phyloP scores from a whole-genome alignment of 805 yeast genomes.

The Zygoascus bituminiphila region DNA sequence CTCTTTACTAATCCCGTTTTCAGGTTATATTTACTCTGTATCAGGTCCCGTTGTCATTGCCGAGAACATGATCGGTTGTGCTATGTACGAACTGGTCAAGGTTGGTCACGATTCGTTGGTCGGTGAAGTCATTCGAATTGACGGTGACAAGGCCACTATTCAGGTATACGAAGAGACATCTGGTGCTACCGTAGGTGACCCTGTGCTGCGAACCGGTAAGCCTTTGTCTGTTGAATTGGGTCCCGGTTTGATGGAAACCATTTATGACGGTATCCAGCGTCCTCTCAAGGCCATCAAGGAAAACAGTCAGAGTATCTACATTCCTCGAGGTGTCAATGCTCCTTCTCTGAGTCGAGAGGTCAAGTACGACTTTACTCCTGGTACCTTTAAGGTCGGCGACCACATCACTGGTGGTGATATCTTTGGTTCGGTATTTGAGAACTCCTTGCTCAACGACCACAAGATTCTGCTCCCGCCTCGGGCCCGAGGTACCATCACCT shows the following conservation, averaged over 20 bases:
- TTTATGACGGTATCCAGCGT: constrained; percentile 99
- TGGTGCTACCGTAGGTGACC: constrained; percentile 98
- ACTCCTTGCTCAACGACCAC: constrained; percentile 86
- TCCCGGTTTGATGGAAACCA: constrained; percentile 98
- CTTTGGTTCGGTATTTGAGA: constrained; percentile 88
- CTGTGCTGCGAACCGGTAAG: constrained; percentile 95
- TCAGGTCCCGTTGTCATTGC: constrained; percentile 98
- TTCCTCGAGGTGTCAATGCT: constrained; percentile 97
- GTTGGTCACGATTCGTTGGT: constrained; percentile 96
- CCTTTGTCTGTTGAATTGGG: constrained; percentile 99
- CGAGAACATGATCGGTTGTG: constrained; percentile 98
- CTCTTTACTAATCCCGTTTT: background rate
- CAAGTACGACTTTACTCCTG: constrained; percentile 83
- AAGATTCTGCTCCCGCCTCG: constrained; percentile 94
- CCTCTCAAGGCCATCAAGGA: constrained; percentile 92
- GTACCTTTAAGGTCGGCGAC: constrained; percentile 75
- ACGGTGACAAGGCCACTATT: constrained; percentile 92
- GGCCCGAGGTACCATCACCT: constrained; percentile 94
- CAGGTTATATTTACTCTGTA: constrained; percentile 67
- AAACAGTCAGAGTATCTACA: constrained; percentile 81
- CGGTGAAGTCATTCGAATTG: constrained; percentile 97
- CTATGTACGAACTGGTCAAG: constrained; percentile 97
- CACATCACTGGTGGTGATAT: constrained; percentile 98
- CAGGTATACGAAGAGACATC: constrained; percentile 99
- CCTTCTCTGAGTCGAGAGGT: constrained; percentile 84